phyloP scores from a whole-genome alignment of 345 rosid genomes.

The Eucalyptus victrix region DNA sequence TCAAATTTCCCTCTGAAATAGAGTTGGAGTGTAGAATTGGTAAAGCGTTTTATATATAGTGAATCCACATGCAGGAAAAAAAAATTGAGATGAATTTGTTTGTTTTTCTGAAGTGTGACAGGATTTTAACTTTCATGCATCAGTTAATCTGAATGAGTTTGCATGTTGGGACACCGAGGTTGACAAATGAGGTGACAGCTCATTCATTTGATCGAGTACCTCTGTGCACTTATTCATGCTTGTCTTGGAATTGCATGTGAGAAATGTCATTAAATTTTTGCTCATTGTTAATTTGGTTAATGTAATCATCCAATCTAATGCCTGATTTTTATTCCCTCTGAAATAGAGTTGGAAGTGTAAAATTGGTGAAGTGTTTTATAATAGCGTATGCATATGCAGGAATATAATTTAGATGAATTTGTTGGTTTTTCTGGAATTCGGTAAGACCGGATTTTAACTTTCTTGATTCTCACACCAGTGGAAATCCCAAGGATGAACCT shows the following conservation, averaged over 20 bases:
- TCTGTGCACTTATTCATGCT: neutral
- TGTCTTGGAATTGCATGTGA: neutral
- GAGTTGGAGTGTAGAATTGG: neutral
- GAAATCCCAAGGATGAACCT: constrained; percentile 92
- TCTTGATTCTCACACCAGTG: constrained; percentile 37
- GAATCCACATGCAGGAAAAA: neutral
- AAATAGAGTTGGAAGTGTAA: neutral
- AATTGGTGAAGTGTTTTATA: neutral
- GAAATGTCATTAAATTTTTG: neutral
- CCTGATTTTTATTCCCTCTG: neutral
- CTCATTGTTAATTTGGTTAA: neutral
- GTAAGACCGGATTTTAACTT: neutral
- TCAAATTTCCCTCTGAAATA: neutral
- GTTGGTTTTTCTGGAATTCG: neutral
- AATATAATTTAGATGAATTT: neutral
- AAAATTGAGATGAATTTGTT: neutral
- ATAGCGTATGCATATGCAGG: neutral
- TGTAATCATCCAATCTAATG: neutral
- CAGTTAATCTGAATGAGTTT: too few relatives aligned
- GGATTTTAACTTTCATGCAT: neutral
- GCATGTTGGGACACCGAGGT: neutral
- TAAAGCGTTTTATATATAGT: neutral
- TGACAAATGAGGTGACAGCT: neutral
- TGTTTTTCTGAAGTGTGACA: neutral
- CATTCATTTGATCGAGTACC: neutral